These are phyloP conservation scores for Penicillium bialowiezense DNA, from an alignment of 495 filamentous ascomycete genomes.

Conservation along the genomic window DNA sequence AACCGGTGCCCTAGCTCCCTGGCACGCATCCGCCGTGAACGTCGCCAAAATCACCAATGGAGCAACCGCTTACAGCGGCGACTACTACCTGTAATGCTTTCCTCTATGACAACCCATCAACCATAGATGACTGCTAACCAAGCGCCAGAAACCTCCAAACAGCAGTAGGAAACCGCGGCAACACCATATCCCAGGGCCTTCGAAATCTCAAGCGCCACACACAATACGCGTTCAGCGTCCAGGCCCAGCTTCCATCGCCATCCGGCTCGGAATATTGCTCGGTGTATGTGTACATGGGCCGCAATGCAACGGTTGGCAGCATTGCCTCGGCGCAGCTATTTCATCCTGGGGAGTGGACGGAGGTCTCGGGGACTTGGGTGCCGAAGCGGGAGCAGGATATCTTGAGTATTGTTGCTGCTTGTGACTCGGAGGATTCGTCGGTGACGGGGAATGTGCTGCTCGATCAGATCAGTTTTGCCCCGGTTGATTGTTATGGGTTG, in stretches of 20 bases:
- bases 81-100: slow-evolving; percentile 24
- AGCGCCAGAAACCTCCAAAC: slow-evolving; percentile 17
- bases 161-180: slow-evolving; percentile 19
- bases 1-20: slow-evolving; percentile 20
- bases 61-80: slow-evolving; percentile 16
- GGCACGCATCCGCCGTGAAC: slow-evolving; percentile 19
- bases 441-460: slow-evolving; percentile 14
- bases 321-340: slow-evolving; percentile 12
- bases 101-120: not conserved
- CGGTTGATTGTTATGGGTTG: not conserved
- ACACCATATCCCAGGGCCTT: slow-evolving; percentile 21
- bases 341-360: slow-evolving; percentile 16
- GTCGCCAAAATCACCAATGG: slow-evolving; percentile 21
- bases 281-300: slow-evolving; percentile 17
- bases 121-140: not conserved
- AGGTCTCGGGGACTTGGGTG: slow-evolving; percentile 17
- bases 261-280: slow-evolving; percentile 17
- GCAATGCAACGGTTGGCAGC: slow-evolving; percentile 15
- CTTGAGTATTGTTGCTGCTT: slow-evolving; percentile 18
- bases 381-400: slow-evolving; percentile 8
- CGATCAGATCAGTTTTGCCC: slow-evolving; percentile 19
- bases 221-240: slow-evolving; percentile 16
- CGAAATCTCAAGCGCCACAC: slow-evolving; percentile 7
- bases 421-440: slow-evolving; percentile 22
- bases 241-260: slow-evolving; percentile 11